A percentile compares a stretch with the other conserved stretches of the same genome.
These are phyloP conservation scores for Chaetomium sp. DNA, from an alignment of 2,329 filamentous ascomycete genomes.

Conservation along the genomic window DNA sequence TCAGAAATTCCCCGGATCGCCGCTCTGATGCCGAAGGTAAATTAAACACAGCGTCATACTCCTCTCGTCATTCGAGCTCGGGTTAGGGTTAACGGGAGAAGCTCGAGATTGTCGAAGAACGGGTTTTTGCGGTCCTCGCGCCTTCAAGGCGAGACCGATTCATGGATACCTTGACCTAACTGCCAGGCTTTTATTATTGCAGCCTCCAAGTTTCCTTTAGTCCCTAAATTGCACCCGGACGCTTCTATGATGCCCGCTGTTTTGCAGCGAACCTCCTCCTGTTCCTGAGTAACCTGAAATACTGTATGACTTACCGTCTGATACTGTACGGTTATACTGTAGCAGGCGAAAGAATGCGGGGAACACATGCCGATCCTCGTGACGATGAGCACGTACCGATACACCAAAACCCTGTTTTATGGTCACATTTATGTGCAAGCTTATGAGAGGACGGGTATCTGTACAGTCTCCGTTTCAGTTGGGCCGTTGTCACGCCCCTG, in stretches of 20 bases:
- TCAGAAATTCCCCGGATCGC: neutral
- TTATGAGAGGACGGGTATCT: neutral
- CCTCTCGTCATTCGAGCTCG: neutral
- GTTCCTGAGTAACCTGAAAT: neutral
- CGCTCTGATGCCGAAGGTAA: neutral
- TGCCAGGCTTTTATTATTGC: too few relatives aligned
- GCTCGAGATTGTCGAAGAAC: neutral
- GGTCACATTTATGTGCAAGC: neutral
- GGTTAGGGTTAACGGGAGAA: neutral
- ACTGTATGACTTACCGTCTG: neutral
- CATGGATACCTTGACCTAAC: too few relatives aligned
- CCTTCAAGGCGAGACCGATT: neutral
- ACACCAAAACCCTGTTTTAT: neutral
- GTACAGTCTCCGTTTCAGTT: neutral
- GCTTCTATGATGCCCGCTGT: neutral
- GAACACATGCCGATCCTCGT: conserved; percentile 1
- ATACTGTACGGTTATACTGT: neutral
- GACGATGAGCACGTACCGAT: neutral
- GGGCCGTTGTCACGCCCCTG: conserved; percentile 5
- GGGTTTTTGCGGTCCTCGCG: neutral
- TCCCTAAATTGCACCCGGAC: neutral
- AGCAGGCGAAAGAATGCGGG: conserved; percentile 9
- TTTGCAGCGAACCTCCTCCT: neutral
- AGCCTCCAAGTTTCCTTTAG: neutral
- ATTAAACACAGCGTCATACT: neutral